Percentiles rank a stretch among this genome's conserved stretches.
These are phyloP conservation scores for Leishmania lainsoni DNA, from an alignment of 208 protist species.

Conservation along the genomic window DNA sequence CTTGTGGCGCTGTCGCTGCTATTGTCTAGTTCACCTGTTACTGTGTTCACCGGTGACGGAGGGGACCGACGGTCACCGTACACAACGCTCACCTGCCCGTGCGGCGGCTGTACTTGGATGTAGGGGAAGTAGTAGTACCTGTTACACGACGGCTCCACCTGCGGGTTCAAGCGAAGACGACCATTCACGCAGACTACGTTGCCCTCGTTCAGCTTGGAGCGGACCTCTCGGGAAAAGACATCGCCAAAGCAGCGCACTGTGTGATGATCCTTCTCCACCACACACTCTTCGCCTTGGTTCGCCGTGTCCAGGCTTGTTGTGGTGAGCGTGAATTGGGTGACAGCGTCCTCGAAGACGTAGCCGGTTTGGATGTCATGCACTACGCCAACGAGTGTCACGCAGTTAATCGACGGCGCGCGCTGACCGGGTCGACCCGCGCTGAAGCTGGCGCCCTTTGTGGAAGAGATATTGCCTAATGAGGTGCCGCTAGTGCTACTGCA, in stretches of 20 bases:
- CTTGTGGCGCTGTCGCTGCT: not conserved
- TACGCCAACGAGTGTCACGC: constrained; percentile 89
- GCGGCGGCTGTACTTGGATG: constrained; percentile 88
- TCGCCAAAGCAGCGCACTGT: constrained; percentile 91
- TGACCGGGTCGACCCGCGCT: constrained; percentile 17
- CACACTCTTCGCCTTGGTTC: constrained; percentile 67
- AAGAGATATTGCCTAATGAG: not conserved
- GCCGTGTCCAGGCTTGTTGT: constrained; percentile 88
- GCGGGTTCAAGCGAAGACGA: constrained; percentile 85
- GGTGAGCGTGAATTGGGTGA: constrained; percentile 92
- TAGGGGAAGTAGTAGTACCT: constrained; percentile 94
- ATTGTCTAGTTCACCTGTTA: constrained; percentile 36
- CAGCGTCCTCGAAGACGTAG: constrained; percentile 91
- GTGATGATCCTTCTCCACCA: constrained; percentile 93
- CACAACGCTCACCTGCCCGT: constrained; percentile 87
- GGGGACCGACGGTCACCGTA: constrained; percentile 71
- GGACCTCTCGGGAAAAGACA: constrained; percentile 82
- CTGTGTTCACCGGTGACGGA: constrained; percentile 41
- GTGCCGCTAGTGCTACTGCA: constrained; percentile 25
- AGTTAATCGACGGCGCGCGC: constrained; percentile 71
- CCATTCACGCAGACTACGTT: constrained; percentile 89
- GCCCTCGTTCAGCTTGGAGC: constrained; percentile 75
- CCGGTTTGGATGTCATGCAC: constrained; percentile 90
- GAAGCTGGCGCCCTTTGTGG: constrained; percentile 6
- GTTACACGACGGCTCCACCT: constrained; percentile 85